Base-by-base conservation (phyloP, 164 flowering plant genomes). In the Umbilicus rupestris region DNA sequence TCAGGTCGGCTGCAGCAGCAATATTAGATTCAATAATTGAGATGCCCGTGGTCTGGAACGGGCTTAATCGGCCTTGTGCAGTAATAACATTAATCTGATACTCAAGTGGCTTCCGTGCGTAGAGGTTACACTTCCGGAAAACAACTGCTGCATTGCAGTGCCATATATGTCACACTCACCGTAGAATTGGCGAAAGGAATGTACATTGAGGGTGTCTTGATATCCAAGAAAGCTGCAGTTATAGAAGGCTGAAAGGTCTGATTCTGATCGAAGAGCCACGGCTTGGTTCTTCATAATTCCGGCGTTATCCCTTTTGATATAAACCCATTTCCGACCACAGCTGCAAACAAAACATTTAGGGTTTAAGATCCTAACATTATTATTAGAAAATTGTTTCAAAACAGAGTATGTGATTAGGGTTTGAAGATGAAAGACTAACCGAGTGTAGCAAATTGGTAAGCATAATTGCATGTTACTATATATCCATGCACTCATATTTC, bases 391-490 rank as follows among this genome's bases (percentile, higher is more conserved):
- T n/a, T n/a, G n/a, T n/a, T n/a, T n/a, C n/a, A n/a, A n/a, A n/a
- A n/a, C n/a, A n/a, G n/a, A n/a, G n/a, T n/a, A n/a, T n/a, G n/a
- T n/a, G n/a, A n/a, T n/a, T n/a, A n/a, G n/a, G n/a, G n/a, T n/a
- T n/a, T n/a, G n/a, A n/a, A n/a, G n/a, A n/a, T n/a, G n/a, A n/a
- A n/a, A n/a, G 44, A 78, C 96, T 79, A 33, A 91, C 98, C 94
- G 50, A 93, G 84, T 5, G 99, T 91, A n/a, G 96, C 85, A 2
- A 97, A 89, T 20, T 84, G 81, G 84, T 84, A 94, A 45, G 99
- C n/a, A n/a, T n/a, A n/a, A n/a, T n/a, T n/a, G n/a, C n/a, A n/a
- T n/a, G n/a, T n/a, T n/a, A n/a, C n/a, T n/a, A n/a, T n/a, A n/a
- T n/a, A n/a, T n/a, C n/a, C n/a, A n/a, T n/a, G n/a, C n/a, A n/a